These are phyloP conservation scores for Graphilbum fragrans DNA, from an alignment of 2,329 filamentous ascomycete genomes.

Conservation along the genomic window DNA sequence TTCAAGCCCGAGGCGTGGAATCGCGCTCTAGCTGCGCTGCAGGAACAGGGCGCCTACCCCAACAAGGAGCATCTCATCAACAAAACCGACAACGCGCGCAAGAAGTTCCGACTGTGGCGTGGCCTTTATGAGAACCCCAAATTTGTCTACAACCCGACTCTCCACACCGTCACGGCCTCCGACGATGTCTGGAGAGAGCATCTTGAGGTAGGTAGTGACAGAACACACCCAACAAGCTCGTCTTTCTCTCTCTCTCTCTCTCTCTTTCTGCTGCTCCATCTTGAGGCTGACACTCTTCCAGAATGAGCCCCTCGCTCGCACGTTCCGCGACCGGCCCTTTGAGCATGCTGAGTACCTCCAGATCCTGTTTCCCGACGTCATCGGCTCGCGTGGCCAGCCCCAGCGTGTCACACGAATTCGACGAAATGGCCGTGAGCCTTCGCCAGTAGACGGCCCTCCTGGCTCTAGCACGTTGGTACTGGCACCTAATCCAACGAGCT, in stretches of 20 bases:
- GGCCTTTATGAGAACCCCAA: conserved; percentile 44
- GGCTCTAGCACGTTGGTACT: conserved; percentile 35
- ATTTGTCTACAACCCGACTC: conserved; percentile 39
- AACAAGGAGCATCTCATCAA: conserved; percentile 51
- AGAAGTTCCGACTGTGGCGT: conserved; percentile 50
- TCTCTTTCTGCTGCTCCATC: neutral
- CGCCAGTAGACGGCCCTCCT: conserved; percentile 31
- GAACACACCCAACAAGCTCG: neutral
- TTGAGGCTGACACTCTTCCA: conserved; percentile 16
- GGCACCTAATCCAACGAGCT: neutral
- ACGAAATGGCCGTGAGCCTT: conserved; percentile 33
- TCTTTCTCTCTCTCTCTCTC: no score
- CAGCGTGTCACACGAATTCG: conserved; percentile 46
- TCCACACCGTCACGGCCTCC: conserved; percentile 38
- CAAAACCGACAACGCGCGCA: conserved; percentile 51
- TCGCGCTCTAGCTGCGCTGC: conserved; percentile 39
- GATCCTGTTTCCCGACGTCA: conserved; percentile 46
- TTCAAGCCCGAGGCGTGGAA: conserved; percentile 52
- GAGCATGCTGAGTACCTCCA: conserved; percentile 51
- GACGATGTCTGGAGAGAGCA: conserved; percentile 46
- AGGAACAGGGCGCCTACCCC: conserved; percentile 44
- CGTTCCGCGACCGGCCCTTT: conserved; percentile 43
- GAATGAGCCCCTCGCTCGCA: conserved; percentile 46
- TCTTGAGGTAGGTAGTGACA: conserved; percentile 35
- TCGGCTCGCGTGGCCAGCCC: conserved; percentile 46